These are phyloP conservation scores for Yamadazyma laniorum DNA, from an alignment of 805 yeast genomes.

Conservation along the genomic window DNA sequence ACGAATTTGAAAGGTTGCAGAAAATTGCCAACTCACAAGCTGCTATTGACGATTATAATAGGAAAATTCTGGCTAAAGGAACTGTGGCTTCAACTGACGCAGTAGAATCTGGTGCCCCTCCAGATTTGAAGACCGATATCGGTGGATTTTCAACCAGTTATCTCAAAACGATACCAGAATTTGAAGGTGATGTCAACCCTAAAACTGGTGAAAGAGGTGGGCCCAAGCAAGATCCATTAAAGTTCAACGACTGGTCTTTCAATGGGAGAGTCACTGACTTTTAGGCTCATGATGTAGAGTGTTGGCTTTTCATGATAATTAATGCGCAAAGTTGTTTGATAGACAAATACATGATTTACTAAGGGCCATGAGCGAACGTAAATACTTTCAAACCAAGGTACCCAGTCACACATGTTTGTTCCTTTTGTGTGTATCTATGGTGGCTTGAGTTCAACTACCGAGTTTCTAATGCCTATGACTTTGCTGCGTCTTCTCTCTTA, in stretches of 20 bases:
- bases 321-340: background rate
- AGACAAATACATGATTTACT: background rate
- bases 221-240: slow-evolving; percentile 94
- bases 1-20: slow-evolving; percentile 87
- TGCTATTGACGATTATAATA: slow-evolving; percentile 73
- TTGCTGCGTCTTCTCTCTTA: too few species aligned
- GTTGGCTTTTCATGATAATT: too few species aligned
- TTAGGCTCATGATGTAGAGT: slow-evolving; percentile 36
- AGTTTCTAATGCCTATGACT: too few species aligned
- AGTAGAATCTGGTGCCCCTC: slow-evolving; percentile 13
- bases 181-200: slow-evolving; percentile 93
- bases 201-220: slow-evolving; percentile 95
- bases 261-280: slow-evolving; percentile 97
- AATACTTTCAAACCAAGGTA: too few species aligned
- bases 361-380: too few species aligned
- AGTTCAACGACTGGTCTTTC: slow-evolving; percentile 81
- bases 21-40: slow-evolving; percentile 75
- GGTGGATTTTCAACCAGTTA: slow-evolving; percentile 67
- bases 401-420: too few species aligned
- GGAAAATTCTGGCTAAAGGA: slow-evolving; percentile 35
- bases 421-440: too few species aligned
- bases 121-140: slow-evolving; percentile 49
- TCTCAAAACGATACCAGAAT: slow-evolving; percentile 84
- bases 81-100: slow-evolving; percentile 16
- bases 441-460: too few species aligned